Evolutionary conservation across 768 basidiomycete genomes (phyloP).

Genomic region (Fistulinella prunicolor): DNA sequence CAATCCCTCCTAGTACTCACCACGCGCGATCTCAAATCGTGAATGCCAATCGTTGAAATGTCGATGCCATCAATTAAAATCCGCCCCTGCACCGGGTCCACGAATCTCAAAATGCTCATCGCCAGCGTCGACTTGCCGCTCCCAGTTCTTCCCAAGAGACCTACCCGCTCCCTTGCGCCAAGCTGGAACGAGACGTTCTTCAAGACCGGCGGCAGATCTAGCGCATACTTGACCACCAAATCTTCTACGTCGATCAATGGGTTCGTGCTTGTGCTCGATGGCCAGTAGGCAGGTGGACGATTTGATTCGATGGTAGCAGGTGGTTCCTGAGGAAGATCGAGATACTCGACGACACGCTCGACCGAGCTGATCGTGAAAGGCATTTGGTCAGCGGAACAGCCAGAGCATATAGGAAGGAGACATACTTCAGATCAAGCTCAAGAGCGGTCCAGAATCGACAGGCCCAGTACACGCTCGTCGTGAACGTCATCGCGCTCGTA

Average conservation of each 20-base stretch:
- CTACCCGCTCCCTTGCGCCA: constrained; percentile 69
- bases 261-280: constrained; percentile 62
- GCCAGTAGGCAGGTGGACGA: constrained; percentile 91
- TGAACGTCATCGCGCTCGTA: constrained; percentile 67
- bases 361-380: constrained; percentile 55
- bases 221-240: constrained; percentile 77
- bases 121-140: constrained; percentile 84
- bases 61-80: constrained; percentile 89
- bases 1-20: constrained; percentile 37
- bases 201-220: constrained; percentile 79
- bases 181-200: constrained; percentile 73
- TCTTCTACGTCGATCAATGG: constrained; percentile 68
- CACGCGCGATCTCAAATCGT: constrained; percentile 75
- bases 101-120: constrained; percentile 83
- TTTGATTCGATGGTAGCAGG: constrained; percentile 68
- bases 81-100: constrained; percentile 70
- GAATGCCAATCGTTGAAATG: constrained; percentile 78
- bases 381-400: constrained; percentile 5
- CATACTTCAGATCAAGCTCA: constrained; percentile 74
- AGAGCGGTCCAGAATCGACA: constrained; percentile 53
- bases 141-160: constrained; percentile 78
- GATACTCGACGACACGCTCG: constrained; percentile 89
- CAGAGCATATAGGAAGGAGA: constrained; percentile 9
- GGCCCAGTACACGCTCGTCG: constrained; percentile 48
- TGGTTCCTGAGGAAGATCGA: constrained; percentile 86